Evolutionary conservation across 345 rosid species (phyloP).

Genomic region (Raphanus sativus): DNA sequence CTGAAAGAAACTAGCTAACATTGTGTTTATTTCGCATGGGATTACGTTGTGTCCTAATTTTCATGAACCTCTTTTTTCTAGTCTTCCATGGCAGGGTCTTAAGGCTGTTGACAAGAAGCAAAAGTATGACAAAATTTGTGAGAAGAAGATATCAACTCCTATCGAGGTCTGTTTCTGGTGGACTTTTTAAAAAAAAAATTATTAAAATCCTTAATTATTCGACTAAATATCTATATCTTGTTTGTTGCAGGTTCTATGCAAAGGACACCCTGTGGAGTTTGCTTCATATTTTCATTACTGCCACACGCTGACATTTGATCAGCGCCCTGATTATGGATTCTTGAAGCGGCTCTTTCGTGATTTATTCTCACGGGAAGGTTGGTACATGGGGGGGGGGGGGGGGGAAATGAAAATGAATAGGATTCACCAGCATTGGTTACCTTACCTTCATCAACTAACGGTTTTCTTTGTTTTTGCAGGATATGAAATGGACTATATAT

Average conservation of each 20-base stretch:
- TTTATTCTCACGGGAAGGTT: slow-evolving; percentile 77
- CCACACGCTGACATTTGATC: slow-evolving; percentile 85
- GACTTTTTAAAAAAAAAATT: neutral
- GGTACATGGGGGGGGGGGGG: slow-evolving; percentile 30
- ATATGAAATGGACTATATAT: slow-evolving; percentile 74
- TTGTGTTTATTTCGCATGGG: neutral
- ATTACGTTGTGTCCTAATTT: neutral
- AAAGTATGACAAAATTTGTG: slow-evolving; percentile 85
- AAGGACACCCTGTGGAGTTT: slow-evolving; percentile 77
- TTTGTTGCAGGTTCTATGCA: slow-evolving; percentile 67
- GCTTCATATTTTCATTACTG: slow-evolving; percentile 90
- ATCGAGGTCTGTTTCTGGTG: slow-evolving; percentile 59
- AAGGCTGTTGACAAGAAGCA: slow-evolving; percentile 87
- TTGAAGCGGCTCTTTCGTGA: slow-evolving; percentile 84
- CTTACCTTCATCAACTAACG: neutral
- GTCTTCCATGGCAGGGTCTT: slow-evolving; percentile 95
- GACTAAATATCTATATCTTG: neutral
- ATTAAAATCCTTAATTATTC: neutral
- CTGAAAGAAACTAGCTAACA: too few species aligned
- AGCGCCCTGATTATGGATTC: slow-evolving; percentile 91
- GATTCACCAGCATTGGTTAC: neutral
- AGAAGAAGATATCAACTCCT: slow-evolving; percentile 85
- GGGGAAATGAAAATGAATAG: neutral
- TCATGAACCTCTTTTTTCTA: slow-evolving; percentile 37
- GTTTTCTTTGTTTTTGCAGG: slow-evolving; percentile 47